Conservation (phyloP, 1,284 basidiomycete species). For the Stygiomarasmius scandens region DNA sequence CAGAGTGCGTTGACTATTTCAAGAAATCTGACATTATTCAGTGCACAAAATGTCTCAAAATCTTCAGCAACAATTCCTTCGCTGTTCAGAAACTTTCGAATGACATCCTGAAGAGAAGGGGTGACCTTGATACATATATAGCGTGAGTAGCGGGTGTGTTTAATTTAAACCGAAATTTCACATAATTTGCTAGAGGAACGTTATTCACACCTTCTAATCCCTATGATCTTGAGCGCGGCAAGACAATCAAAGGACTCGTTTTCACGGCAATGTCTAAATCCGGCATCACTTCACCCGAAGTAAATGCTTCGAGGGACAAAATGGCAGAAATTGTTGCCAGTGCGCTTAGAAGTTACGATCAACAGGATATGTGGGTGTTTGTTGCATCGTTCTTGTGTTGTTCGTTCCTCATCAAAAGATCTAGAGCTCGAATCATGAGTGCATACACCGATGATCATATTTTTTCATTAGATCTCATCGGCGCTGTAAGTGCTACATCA, state of each 20-base stretch:
- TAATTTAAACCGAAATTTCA: not conserved
- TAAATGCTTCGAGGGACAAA: not conserved
- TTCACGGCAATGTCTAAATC: no score
- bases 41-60: slow-evolving; percentile 30
- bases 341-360: not conserved
- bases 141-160: slow-evolving; percentile 34
- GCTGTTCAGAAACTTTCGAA: slow-evolving; percentile 37
- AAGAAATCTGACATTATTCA: slow-evolving; percentile 34
- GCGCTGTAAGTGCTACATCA: slow-evolving; percentile 42
- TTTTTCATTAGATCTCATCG: slow-evolving; percentile 56
- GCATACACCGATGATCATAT: slow-evolving; percentile 49
- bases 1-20: slow-evolving; percentile 38
- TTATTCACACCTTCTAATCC: slow-evolving; percentile 7
- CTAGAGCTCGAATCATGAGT: slow-evolving; percentile 36
- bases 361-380: no score
- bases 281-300: no score
- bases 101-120: slow-evolving; percentile 28
- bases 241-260: no score
- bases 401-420: not conserved
- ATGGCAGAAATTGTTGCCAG: not conserved
- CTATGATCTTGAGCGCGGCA: slow-evolving; percentile 15
- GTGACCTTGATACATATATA: slow-evolving; percentile 22
- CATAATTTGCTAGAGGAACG: not conserved
- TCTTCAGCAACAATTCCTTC: slow-evolving; percentile 36
- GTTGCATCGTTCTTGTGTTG: no score